Conservation (phyloP, 2,329 filamentous ascomycete genomes). For the Monilinia polystroma region DNA sequence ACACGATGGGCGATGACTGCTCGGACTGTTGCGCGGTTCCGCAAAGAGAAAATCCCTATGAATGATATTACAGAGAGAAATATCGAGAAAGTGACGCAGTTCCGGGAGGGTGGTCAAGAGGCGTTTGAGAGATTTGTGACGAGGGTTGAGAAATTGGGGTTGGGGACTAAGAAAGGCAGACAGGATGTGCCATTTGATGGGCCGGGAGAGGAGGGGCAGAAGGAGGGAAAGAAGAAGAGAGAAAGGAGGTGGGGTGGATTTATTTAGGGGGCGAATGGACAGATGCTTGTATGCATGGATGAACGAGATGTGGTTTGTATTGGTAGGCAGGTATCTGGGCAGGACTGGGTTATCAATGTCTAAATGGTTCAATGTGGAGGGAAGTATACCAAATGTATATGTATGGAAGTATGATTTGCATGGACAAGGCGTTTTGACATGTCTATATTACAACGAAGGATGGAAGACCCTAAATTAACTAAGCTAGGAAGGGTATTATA, state of each 20-base stretch:
- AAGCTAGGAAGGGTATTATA: constrained; percentile 50
- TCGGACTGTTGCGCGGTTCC: constrained; percentile 70
- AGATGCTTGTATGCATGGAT: constrained; percentile 17
- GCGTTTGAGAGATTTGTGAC: constrained; percentile 66
- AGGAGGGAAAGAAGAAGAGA: constrained; percentile 15
- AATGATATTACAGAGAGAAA: constrained; percentile 75
- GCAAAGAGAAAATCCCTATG: constrained; percentile 54
- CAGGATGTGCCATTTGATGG: constrained; percentile 31
- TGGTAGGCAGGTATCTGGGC: not conserved
- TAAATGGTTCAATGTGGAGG: constrained; percentile 11
- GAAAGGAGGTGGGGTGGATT: constrained; percentile 23
- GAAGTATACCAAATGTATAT: constrained; percentile 22
- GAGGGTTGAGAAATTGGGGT: constrained; percentile 42
- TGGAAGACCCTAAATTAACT: not conserved
- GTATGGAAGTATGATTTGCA: constrained; percentile 22
- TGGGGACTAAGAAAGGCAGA: constrained; percentile 40
- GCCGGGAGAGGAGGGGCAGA: constrained; percentile 14
- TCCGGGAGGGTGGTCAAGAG: constrained; percentile 63
- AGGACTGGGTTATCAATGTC: constrained; percentile 24
- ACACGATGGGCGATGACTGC: constrained; percentile 95
- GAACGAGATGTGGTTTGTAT: not conserved
- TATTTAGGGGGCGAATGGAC: constrained; percentile 7
- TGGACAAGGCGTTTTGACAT: constrained; percentile 20
- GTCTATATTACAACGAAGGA: constrained; percentile 16
- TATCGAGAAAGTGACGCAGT: constrained; percentile 78